These are phyloP conservation scores for Daedaleopsis nitida DNA, from an alignment of 768 basidiomycete species.

Conservation along the genomic window DNA sequence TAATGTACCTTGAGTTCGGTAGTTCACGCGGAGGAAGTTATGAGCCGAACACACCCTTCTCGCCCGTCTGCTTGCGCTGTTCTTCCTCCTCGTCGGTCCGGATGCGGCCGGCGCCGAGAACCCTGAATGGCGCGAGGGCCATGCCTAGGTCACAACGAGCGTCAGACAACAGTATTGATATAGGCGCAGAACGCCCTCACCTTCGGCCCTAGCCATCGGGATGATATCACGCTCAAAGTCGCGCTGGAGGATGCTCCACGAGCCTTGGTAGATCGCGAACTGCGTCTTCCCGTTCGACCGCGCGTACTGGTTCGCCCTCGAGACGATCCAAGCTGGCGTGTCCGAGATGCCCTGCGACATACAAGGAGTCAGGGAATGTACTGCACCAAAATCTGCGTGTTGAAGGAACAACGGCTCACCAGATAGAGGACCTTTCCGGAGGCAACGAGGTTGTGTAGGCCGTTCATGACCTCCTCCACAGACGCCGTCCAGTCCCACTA, in stretches of 20 bases:
- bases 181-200: conserved; percentile 5
- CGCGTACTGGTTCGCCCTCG: conserved; percentile 43
- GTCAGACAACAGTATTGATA: no score
- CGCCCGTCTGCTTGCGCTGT: conserved; percentile 25
- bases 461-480: conserved; percentile 59
- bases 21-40: background rate
- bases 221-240: conserved; percentile 44
- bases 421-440: conserved; percentile 48
- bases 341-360: conserved; percentile 28
- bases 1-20: conserved; percentile 11
- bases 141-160: background rate
- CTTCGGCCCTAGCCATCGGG: conserved; percentile 37
- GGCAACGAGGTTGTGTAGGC: conserved; percentile 51
- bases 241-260: conserved; percentile 39
- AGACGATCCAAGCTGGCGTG: conserved; percentile 40
- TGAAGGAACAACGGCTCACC: conserved; percentile 16
- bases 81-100: conserved; percentile 28
- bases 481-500: conserved; percentile 55
- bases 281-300: conserved; percentile 39
- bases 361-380: background rate
- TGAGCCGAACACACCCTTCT: conserved; percentile 36
- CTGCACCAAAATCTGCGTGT: no score
- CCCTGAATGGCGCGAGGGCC: conserved; percentile 28
- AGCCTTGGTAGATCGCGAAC: conserved; percentile 37
- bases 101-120: conserved; percentile 21